These are phyloP conservation scores for Wickerhamomyces hampshirensis DNA, from an alignment of 805 yeast genomes.

Conservation along the genomic window DNA sequence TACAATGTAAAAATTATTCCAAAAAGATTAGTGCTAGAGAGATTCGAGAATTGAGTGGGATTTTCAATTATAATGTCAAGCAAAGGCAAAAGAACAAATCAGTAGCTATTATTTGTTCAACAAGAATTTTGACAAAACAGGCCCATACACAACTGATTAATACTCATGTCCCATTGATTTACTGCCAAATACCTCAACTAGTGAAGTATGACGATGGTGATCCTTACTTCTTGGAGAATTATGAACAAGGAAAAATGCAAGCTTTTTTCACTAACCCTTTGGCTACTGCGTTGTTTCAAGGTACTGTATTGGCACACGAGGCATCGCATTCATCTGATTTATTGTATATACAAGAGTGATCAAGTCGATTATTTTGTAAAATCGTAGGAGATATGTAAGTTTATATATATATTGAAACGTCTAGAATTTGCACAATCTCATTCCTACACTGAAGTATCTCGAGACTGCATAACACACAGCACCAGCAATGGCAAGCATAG, in stretches of 20 bases:
- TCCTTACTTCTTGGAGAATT: slow-evolving; percentile 7
- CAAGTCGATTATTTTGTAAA: no score
- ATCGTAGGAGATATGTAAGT: no score
- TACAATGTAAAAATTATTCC: slow-evolving; percentile 22
- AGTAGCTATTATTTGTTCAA: slow-evolving; percentile 20
- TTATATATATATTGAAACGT: not conserved
- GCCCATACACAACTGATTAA: slow-evolving; percentile 18
- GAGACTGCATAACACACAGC: slow-evolving; percentile 3
- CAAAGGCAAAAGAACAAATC: slow-evolving; percentile 11
- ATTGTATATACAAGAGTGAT: no score
- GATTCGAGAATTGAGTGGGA: slow-evolving; percentile 22
- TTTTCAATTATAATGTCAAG: slow-evolving; percentile 16
- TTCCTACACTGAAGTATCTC: slow-evolving; percentile 9
- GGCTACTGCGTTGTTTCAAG: slow-evolving; percentile 12
- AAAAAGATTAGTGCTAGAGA: slow-evolving; percentile 23
- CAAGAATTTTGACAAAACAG: slow-evolving; percentile 17
- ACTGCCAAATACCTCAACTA: slow-evolving; percentile 16
- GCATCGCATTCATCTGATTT: not conserved
- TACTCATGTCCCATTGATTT: slow-evolving; percentile 19
- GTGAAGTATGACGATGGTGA: slow-evolving; percentile 4
- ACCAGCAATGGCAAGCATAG: slow-evolving; percentile 6
- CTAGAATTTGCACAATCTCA: slow-evolving; percentile 12
- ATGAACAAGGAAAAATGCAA: slow-evolving; percentile 4
- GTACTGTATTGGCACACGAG: slow-evolving; percentile 3
- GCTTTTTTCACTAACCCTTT: slow-evolving; percentile 18